Base-by-base conservation (phyloP, 164 flowering plant species). In the Sedum album region DNA sequence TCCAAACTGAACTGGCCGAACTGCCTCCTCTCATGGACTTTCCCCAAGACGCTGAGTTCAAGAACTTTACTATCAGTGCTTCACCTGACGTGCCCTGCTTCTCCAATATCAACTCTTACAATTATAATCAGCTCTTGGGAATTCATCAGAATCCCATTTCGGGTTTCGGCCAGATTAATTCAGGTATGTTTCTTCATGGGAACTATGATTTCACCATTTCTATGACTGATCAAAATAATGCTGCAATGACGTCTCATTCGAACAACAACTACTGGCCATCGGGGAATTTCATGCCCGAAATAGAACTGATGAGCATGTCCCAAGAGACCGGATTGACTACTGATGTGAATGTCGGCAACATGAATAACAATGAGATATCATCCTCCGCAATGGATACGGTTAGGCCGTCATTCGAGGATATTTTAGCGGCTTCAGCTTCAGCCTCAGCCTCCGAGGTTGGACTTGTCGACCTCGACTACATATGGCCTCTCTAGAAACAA, bases 11-110 rank as follows among this genome's bases (percentile, higher is more conserved):
- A 5, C n/a, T n/a, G n/a, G n/a, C n/a, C n/a, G n/a, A n/a, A n/a
- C 48, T 80, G 65, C 83, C 81, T 31, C 78, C 83, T 21, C 70
- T 81, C 11, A 81, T 68, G 78, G 81, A 81, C 39, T 73, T 76
- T n/a, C 68, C 79, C 20, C 71, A 80, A 7, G 55, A 49, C 57
- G 36, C 46, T 60, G 28, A 72, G 18, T 28, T 57, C 6, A 28
- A 51, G 4, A 67, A 49, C 57, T 25, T 55, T 0, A 15, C 60
- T 5, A 60, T 35, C 8, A 60, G 66, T 6, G 70, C 66, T 14
- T 11, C 74, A 5, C 72, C 79, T 31, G 71, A 80, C 77, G 79
- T 80, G 77, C 26, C 81, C 80, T 71, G 79, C 82, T 76, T 71
- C 76, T 69, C 73, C 73, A 57, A 61, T 61, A 55, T 55, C 60